These are phyloP conservation scores for Alternaria sp. DNA, from an alignment of 2,329 filamentous ascomycete genomes.

Conservation along the genomic window DNA sequence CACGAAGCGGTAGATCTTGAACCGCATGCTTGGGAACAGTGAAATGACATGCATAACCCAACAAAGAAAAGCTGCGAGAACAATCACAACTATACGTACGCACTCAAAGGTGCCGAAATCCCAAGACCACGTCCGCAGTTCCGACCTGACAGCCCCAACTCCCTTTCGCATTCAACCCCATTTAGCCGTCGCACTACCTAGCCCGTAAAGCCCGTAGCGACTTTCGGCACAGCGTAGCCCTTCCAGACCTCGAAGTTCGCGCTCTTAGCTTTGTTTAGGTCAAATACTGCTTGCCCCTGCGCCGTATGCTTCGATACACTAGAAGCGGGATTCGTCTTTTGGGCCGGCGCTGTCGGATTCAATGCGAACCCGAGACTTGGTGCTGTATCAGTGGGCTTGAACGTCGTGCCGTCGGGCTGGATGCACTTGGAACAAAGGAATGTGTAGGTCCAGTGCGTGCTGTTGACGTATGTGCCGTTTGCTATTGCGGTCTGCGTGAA, in stretches of 20 bases:
- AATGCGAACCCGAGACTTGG: constrained; percentile 34
- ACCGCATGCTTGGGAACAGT: background rate
- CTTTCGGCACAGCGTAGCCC: constrained; percentile 20
- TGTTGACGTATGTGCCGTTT: constrained; percentile 60
- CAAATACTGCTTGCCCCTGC: constrained; percentile 29
- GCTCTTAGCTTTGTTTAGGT: constrained; percentile 32
- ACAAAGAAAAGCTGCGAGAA: background rate
- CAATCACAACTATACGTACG: background rate
- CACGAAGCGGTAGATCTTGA: background rate
- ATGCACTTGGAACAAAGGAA: constrained; percentile 57
- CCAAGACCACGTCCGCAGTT: rapidly evolving
- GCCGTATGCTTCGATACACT: constrained; percentile 27
- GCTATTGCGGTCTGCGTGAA: constrained; percentile 53
- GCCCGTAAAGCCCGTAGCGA: constrained; percentile 1
- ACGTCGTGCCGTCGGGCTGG: constrained; percentile 36
- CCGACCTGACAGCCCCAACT: background rate
- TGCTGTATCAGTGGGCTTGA: constrained; percentile 23
- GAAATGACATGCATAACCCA: background rate
- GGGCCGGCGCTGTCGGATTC: constrained; percentile 23
- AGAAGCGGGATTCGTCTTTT: constrained; percentile 21
- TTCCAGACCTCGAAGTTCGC: constrained; percentile 34
- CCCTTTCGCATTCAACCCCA: background rate
- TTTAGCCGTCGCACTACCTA: background rate
- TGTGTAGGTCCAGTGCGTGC: constrained; percentile 60
- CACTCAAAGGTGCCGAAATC: background rate